Conservation (phyloP, 805 yeast species). For the Candida adriatica region DNA sequence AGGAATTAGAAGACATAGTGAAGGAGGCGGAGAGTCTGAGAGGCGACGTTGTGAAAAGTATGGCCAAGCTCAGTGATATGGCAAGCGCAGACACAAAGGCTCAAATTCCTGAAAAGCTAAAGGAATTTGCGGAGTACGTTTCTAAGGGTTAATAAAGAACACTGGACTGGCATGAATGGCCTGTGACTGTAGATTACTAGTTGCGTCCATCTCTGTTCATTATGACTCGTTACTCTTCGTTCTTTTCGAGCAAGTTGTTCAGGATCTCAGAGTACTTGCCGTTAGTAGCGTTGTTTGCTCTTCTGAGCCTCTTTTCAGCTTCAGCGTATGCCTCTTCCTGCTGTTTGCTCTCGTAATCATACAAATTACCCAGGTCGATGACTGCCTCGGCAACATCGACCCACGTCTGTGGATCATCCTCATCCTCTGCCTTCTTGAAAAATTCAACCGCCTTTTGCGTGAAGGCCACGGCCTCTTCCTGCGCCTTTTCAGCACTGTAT, state of each 20-base stretch:
- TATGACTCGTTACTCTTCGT: no score
- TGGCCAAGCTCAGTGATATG: conserved; percentile 10
- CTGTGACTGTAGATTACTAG: no score
- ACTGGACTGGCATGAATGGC: no score
- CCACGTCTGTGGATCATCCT: conserved; percentile 75
- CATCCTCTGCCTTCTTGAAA: conserved; percentile 53
- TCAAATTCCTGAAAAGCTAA: conserved; percentile 8
- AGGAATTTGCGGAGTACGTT: conserved; percentile 6
- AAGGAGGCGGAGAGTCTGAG: conserved; percentile 9
- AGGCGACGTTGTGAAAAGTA: conserved; percentile 3
- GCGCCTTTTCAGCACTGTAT: conserved; percentile 34
- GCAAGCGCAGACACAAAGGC: conserved; percentile 7
- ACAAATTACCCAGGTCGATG: conserved; percentile 71
- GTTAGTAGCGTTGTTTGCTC: conserved; percentile 75
- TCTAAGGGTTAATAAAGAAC: background rate
- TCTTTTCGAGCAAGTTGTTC: conserved; percentile 37
- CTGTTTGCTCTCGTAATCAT: conserved; percentile 54
- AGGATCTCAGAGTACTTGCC: conserved; percentile 64
- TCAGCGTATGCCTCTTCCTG: conserved; percentile 60
- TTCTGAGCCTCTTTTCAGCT: conserved; percentile 62
- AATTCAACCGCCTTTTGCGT: conserved; percentile 49
- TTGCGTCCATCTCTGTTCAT: no score
- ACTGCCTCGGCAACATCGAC: conserved; percentile 81
- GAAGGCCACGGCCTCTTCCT: conserved; percentile 38
- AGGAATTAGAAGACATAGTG: conserved; percentile 10